Percentiles rank a stretch among this genome's conserved stretches.
phyloP scores from a whole-genome alignment of 2,329 filamentous ascomycete species.

The Salinomyces thailandicus region DNA sequence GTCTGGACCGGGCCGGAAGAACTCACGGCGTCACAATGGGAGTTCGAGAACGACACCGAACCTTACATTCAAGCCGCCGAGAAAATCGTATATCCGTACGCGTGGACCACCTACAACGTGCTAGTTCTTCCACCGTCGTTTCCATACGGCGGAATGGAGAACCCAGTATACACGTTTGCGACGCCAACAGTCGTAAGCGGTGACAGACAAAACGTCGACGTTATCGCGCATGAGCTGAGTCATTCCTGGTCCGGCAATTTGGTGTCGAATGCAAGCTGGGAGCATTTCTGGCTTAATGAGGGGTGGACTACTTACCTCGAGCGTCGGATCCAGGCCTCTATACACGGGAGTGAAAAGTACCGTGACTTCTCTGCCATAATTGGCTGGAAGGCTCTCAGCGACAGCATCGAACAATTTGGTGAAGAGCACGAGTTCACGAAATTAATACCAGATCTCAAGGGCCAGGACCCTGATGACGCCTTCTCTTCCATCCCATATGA shows the following conservation, averaged over 20 bases:
- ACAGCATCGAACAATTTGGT: conserved; percentile 68
- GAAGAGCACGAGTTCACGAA: conserved; percentile 87
- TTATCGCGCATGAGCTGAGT: conserved; percentile 76
- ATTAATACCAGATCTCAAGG: conserved; percentile 74
- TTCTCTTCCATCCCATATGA: conserved; percentile 92
- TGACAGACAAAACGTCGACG: conserved; percentile 73
- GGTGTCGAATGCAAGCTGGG: conserved; percentile 68
- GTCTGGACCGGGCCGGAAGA: conserved; percentile 86
- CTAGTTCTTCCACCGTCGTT: conserved; percentile 83
- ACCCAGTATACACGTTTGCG: conserved; percentile 72
- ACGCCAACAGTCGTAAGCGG: conserved; percentile 91
- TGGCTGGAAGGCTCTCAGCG: conserved; percentile 82
- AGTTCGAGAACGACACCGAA: conserved; percentile 83
- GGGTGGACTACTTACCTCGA: conserved; percentile 96
- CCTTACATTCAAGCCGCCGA: conserved; percentile 84
- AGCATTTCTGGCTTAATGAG: conserved; percentile 62
- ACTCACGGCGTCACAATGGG: conserved; percentile 73
- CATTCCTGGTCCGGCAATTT: conserved; percentile 84
- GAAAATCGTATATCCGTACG: conserved; percentile 70
- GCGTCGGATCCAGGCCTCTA: conserved; percentile 62
- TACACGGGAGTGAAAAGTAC: conserved; percentile 70
- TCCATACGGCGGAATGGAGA: conserved; percentile 53
- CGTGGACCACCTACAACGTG: conserved; percentile 93
- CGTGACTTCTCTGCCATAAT: conserved; percentile 94
- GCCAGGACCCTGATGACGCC: conserved; percentile 87